Evolutionary conservation across 2,329 filamentous ascomycete genomes (phyloP).

Genomic region (Epichloe coenophiala): DNA sequence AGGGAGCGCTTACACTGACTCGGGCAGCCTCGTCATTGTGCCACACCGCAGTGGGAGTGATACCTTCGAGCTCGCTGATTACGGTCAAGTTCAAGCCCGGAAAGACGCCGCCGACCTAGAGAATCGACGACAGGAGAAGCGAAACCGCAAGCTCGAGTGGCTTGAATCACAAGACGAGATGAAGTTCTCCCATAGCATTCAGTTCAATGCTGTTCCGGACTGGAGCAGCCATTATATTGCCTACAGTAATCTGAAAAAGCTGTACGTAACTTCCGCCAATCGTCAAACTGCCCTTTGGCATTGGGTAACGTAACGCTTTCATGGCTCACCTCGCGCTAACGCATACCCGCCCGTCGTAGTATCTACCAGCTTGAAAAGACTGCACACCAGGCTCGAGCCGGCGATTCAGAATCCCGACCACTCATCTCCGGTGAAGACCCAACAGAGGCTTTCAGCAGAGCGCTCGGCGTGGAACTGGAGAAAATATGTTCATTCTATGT

Average conservation of each 20-base stretch:
- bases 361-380: slow-evolving; percentile 93
- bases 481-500: slow-evolving; percentile 89
- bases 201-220: slow-evolving; percentile 99
- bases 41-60: slow-evolving; percentile 7
- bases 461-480: slow-evolving; percentile 79
- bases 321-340: not conserved
- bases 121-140: slow-evolving; percentile 28
- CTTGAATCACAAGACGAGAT: slow-evolving; percentile 72
- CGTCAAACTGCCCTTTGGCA: not conserved
- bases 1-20: slow-evolving; percentile 16
- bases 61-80: slow-evolving; percentile 30
- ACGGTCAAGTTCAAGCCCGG: slow-evolving; percentile 18
- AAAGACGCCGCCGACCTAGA: slow-evolving; percentile 19
- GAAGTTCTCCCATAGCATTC: slow-evolving; percentile 99
- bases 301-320: not conserved
- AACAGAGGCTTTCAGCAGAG: slow-evolving; percentile 67
- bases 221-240: slow-evolving; percentile 98
- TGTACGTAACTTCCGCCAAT: slow-evolving; percentile 43
- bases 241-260: slow-evolving; percentile 97
- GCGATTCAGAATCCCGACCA: slow-evolving; percentile 74
- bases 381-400: slow-evolving; percentile 46
- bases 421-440: slow-evolving; percentile 63
- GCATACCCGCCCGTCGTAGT: slow-evolving; percentile 29
- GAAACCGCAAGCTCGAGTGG: slow-evolving; percentile 51
- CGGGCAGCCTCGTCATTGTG: slow-evolving; percentile 1